These are phyloP conservation scores for Dioszegia hungarica DNA, from an alignment of 768 basidiomycete species.

Conservation along the genomic window DNA sequence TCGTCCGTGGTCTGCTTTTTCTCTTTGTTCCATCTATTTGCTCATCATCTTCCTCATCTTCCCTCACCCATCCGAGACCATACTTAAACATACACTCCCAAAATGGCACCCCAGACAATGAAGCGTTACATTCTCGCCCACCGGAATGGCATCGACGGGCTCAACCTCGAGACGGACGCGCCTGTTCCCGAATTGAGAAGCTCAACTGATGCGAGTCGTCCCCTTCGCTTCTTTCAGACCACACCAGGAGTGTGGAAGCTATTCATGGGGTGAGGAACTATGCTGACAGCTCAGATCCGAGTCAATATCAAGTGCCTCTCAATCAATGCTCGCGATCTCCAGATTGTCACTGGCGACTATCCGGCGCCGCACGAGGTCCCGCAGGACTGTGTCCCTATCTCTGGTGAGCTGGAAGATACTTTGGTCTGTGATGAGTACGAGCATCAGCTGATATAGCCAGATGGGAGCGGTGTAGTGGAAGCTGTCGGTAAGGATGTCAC, in stretches of 20 bases:
- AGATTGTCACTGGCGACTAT: slow-evolving; percentile 41
- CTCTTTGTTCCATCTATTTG: too few relatives aligned
- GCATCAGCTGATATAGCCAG: slow-evolving; percentile 14
- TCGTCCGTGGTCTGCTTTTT: too few relatives aligned
- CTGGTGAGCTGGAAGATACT: slow-evolving; percentile 13
- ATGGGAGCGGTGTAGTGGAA: slow-evolving; percentile 36
- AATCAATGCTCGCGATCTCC: slow-evolving; percentile 44
- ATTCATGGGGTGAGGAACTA: too few relatives aligned
- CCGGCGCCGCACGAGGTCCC: slow-evolving; percentile 40
- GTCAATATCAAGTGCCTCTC: slow-evolving; percentile 44
- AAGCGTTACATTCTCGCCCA: slow-evolving; percentile 26
- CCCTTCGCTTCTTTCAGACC: too few relatives aligned
- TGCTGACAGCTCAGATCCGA: slow-evolving; percentile 24
- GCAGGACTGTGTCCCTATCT: slow-evolving; percentile 31
- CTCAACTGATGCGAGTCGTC: slow-evolving; percentile 19
- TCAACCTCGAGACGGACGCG: slow-evolving; percentile 19
- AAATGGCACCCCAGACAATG: slow-evolving; percentile 21
- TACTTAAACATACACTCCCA: too few relatives aligned
- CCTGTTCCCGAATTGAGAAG: slow-evolving; percentile 21
- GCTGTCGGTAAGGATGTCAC: slow-evolving; percentile 33
- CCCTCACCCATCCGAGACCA: too few relatives aligned
- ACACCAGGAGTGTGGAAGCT: not conserved
- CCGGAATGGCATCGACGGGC: slow-evolving; percentile 25
- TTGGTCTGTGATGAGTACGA: too few relatives aligned
- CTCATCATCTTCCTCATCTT: not conserved